A percentile compares a stretch with the other conserved stretches of the same genome.
phyloP scores from a whole-genome alignment of 495 filamentous ascomycete genomes.

The Bathelium albidoporum region DNA sequence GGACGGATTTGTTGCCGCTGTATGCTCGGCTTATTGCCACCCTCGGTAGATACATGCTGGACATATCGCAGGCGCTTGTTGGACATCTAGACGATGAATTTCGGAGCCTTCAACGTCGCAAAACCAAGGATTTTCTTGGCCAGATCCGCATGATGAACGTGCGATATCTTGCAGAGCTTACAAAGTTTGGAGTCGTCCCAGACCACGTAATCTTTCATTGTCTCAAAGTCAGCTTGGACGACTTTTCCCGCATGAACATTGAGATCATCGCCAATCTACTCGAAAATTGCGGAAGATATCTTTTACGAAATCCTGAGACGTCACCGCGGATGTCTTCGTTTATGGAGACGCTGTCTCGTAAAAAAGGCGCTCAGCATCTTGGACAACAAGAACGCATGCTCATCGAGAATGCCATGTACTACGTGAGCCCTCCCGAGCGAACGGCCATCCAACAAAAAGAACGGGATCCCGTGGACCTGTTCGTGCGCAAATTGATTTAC shows the following conservation, averaged over 20 bases:
- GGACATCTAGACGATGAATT: slow-evolving; percentile 95
- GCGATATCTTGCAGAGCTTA: slow-evolving; percentile 91
- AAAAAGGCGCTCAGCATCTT: slow-evolving; percentile 90
- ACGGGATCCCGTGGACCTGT: slow-evolving; percentile 82
- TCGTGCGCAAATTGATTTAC: slow-evolving; percentile 84
- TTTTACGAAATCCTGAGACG: slow-evolving; percentile 88
- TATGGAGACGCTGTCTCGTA: slow-evolving; percentile 85
- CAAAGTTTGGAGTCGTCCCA: slow-evolving; percentile 95
- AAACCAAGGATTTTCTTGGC: slow-evolving; percentile 92
- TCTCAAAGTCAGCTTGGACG: slow-evolving; percentile 91
- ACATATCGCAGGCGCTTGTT: slow-evolving; percentile 83
- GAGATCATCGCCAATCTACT: slow-evolving; percentile 97
- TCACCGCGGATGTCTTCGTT: slow-evolving; percentile 87
- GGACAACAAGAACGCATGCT: slow-evolving; percentile 96
- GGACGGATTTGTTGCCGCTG: slow-evolving; percentile 79
- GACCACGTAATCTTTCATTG: slow-evolving; percentile 99
- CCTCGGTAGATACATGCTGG: slow-evolving; percentile 84
- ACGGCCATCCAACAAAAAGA: slow-evolving; percentile 95
- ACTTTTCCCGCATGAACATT: slow-evolving; percentile 97
- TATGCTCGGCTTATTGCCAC: slow-evolving; percentile 91
- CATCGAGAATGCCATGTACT: slow-evolving; percentile 97
- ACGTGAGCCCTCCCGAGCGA: slow-evolving; percentile 88
- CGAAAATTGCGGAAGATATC: slow-evolving; percentile 92
- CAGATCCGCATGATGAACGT: slow-evolving; percentile 92
- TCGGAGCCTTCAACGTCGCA: slow-evolving; percentile 92